Percentiles rank a stretch among this genome's conserved stretches.
These are phyloP conservation scores for Conoideocrella luteorostrata DNA, from an alignment of 2,329 filamentous ascomycete genomes.

Conservation along the genomic window DNA sequence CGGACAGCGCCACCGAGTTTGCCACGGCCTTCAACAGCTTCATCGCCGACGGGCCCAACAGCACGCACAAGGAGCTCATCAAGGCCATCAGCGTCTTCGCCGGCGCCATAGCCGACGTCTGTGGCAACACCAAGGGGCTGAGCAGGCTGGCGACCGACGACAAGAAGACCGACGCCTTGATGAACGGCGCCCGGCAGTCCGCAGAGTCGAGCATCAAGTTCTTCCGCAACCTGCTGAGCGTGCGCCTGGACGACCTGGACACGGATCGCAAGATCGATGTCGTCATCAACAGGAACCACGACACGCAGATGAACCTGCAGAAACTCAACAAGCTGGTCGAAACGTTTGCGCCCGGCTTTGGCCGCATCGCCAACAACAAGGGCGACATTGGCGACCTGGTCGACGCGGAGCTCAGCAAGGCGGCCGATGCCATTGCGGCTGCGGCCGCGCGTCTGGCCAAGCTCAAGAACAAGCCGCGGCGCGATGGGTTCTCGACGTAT, in stretches of 20 bases:
- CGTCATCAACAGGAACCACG: conserved; percentile 94
- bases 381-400: conserved; percentile 92
- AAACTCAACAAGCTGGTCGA: conserved; percentile 91
- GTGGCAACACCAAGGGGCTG: conserved; percentile 94
- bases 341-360: conserved; percentile 80
- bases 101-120: conserved; percentile 84
- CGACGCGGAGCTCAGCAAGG: conserved; percentile 84
- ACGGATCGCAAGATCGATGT: conserved; percentile 91
- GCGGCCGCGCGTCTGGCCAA: conserved; percentile 84
- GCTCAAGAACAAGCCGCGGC: conserved; percentile 92
- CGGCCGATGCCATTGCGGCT: conserved; percentile 89
- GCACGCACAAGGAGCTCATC: conserved; percentile 84
- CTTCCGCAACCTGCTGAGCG: conserved; percentile 90
- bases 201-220: conserved; percentile 86
- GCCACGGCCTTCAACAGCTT: conserved; percentile 98
- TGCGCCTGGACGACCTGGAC: conserved; percentile 85
- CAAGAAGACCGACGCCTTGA: conserved; percentile 82
- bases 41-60: conserved; percentile 91
- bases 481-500: conserved; percentile 91
- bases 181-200: conserved; percentile 74
- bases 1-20: conserved; percentile 90
- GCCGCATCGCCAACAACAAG: conserved; percentile 68
- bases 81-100: conserved; percentile 87
- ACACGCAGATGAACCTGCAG: conserved; percentile 90
- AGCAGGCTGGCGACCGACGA: conserved; percentile 90